Percentiles rank a stretch among this genome's conserved stretches.
phyloP scores from a whole-genome alignment of 2,329 filamentous ascomycete genomes.

The Trichoderma lentiforme region DNA sequence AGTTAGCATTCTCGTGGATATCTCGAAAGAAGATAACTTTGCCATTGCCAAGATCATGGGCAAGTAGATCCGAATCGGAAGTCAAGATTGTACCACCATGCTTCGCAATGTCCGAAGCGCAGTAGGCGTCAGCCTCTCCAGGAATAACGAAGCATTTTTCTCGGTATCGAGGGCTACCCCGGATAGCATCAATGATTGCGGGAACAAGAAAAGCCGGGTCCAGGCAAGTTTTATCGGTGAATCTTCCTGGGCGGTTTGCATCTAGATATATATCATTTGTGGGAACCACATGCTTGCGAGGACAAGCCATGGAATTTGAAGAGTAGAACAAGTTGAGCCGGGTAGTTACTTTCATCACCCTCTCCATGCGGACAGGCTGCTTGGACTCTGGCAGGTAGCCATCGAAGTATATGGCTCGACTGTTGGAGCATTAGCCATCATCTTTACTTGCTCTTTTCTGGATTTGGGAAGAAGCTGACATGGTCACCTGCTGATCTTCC shows the following conservation, averaged over 20 bases:
- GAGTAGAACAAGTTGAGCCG: slow-evolving; percentile 50
- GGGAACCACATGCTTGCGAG: slow-evolving; percentile 22
- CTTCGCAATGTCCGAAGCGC: slow-evolving; percentile 60
- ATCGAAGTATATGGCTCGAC: slow-evolving; percentile 75
- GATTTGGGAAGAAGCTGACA: slow-evolving; percentile 48
- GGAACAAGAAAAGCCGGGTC: slow-evolving; percentile 73
- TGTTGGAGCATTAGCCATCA: slow-evolving; percentile 20
- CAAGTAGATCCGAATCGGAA: slow-evolving; percentile 81
- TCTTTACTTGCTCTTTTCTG: neutral
- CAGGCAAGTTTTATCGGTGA: slow-evolving; percentile 35
- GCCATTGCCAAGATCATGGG: slow-evolving; percentile 67
- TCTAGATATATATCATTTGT: slow-evolving; percentile 19
- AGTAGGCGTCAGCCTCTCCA: slow-evolving; percentile 82
- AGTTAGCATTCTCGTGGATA: slow-evolving; percentile 41
- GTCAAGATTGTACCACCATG: slow-evolving; percentile 63
- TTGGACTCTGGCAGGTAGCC: slow-evolving; percentile 72
- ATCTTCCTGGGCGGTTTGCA: slow-evolving; percentile 27
- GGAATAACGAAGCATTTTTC: slow-evolving; percentile 59
- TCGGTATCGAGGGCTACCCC: slow-evolving; percentile 40
- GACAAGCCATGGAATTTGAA: slow-evolving; percentile 29
- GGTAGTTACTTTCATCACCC: slow-evolving; percentile 56
- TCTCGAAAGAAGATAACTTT: slow-evolving; percentile 67
- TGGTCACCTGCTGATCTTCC: slow-evolving; percentile 48
- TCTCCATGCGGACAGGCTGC: slow-evolving; percentile 54
- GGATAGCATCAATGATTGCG: slow-evolving; percentile 68